Conservation (phyloP, 2,329 filamentous ascomycete species). For the Colletotrichum musae region DNA sequence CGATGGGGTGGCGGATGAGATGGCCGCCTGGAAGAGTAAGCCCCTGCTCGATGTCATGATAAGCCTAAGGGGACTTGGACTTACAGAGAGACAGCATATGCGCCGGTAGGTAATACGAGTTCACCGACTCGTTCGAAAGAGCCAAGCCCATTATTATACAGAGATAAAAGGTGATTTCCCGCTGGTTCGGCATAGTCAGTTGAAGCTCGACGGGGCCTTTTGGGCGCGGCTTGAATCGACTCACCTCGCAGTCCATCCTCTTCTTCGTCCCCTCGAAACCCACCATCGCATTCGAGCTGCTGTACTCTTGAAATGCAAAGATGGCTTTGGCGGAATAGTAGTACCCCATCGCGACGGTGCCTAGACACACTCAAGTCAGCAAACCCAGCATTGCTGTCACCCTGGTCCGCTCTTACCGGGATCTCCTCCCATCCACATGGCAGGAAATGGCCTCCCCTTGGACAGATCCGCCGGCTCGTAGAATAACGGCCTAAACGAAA, state of each 20-base stretch:
- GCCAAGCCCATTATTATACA: constrained; percentile 44
- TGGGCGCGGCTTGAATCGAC: background rate
- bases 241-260: constrained; percentile 31
- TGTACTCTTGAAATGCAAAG: constrained; percentile 40
- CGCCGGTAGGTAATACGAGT: constrained; percentile 43
- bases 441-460: constrained; percentile 49
- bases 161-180: constrained; percentile 30
- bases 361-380: background rate
- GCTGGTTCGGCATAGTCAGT: background rate
- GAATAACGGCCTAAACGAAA: constrained; percentile 51
- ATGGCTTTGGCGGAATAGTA: constrained; percentile 49
- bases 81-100: constrained; percentile 45
- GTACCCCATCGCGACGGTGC: constrained; percentile 55
- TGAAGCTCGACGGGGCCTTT: background rate
- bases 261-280: constrained; percentile 36
- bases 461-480: constrained; percentile 47
- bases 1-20: constrained; percentile 25
- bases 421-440: constrained; percentile 53
- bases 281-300: constrained; percentile 16
- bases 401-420: constrained; percentile 45
- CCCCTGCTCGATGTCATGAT: accelerated
- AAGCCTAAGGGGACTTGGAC: background rate
- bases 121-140: constrained; percentile 42
- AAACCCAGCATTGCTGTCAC: background rate
- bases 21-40: constrained; percentile 24